Conservation (phyloP, 768 basidiomycete species). For the Auricularia auricula-judae region DNA sequence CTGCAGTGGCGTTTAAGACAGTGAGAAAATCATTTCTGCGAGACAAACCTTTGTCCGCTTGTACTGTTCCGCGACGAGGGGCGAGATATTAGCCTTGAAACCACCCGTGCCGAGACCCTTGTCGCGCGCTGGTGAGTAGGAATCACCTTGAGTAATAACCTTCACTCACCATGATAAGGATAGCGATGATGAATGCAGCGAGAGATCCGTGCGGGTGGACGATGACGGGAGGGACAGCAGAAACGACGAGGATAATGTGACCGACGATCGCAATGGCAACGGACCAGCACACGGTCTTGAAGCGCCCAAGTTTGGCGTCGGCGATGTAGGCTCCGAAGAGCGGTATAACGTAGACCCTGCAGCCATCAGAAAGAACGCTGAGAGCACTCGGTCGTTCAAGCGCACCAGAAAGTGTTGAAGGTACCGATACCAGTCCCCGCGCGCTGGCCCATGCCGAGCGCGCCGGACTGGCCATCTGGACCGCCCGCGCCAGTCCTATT, state of each 20-base stretch:
- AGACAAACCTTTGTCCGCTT: constrained; percentile 30
- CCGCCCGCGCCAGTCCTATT: constrained; percentile 19
- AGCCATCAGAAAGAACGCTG: constrained; percentile 9
- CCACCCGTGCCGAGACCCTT: constrained; percentile 27
- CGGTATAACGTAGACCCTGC: constrained; percentile 48
- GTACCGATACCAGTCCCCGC: constrained; percentile 18
- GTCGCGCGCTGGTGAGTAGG: too few relatives aligned
- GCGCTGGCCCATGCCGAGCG: constrained; percentile 16
- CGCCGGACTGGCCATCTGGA: constrained; percentile 15
- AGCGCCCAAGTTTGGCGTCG: constrained; percentile 62
- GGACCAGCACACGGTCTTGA: constrained; percentile 60
- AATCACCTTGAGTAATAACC: too few relatives aligned
- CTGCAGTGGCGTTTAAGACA: not conserved
- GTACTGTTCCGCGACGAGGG: constrained; percentile 72
- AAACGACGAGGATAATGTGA: constrained; percentile 36
- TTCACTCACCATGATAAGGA: constrained; percentile 28
- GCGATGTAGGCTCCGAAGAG: constrained; percentile 64
- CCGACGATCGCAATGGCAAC: constrained; percentile 47
- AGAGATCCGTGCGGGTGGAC: constrained; percentile 27
- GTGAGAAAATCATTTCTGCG: not conserved
- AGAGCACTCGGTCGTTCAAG: constrained; percentile 3
- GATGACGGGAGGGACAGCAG: constrained; percentile 32
- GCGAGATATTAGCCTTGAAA: constrained; percentile 59
- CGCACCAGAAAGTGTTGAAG: constrained; percentile 16
- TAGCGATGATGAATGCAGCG: constrained; percentile 34